These are phyloP conservation scores for Populus simonii DNA, from an alignment of 345 rosid genomes.

Conservation along the genomic window DNA sequence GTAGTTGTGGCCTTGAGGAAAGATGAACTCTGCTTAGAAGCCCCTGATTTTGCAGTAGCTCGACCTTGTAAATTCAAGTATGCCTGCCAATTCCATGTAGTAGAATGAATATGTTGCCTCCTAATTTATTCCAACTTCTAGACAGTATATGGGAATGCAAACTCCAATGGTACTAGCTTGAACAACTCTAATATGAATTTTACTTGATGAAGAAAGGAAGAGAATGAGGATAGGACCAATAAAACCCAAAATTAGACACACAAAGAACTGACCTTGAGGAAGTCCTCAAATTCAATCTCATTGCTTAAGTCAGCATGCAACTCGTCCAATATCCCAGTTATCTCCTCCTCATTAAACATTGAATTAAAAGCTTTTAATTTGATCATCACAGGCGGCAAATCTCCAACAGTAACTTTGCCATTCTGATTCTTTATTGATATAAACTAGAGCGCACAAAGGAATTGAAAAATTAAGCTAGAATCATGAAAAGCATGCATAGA, in stretches of 20 bases:
- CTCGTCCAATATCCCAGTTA: slow-evolving; percentile 30
- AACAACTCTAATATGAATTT: neutral
- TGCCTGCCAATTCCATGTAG: slow-evolving; percentile 42
- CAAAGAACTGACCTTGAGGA: slow-evolving; percentile 56
- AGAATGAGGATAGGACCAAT: neutral
- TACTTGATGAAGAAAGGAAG: neutral
- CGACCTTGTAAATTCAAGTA: slow-evolving; percentile 56
- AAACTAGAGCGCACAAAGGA: slow-evolving; percentile 41
- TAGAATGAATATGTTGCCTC: too few species aligned
- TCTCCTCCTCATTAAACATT: slow-evolving; percentile 57
- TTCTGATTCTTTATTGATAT: slow-evolving; percentile 49
- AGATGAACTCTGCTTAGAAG: slow-evolving; percentile 57
- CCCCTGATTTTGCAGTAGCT: slow-evolving; percentile 57
- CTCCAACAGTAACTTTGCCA: slow-evolving; percentile 52
- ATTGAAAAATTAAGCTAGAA: neutral
- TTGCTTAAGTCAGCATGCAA: slow-evolving; percentile 18
- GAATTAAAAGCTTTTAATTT: slow-evolving; percentile 52
- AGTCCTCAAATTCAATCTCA: slow-evolving; percentile 69
- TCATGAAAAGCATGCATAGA: neutral
- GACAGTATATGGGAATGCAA: too few species aligned
- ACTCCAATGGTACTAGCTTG: neutral
- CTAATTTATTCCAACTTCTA: too few species aligned
- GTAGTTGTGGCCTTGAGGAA: slow-evolving; percentile 52
- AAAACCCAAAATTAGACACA: neutral
- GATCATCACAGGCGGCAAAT: slow-evolving; percentile 57